A percentile compares a stretch with the other conserved stretches of the same genome.
phyloP scores from a whole-genome alignment of 2,329 filamentous ascomycete genomes.

The Exophiala mesophila region DNA sequence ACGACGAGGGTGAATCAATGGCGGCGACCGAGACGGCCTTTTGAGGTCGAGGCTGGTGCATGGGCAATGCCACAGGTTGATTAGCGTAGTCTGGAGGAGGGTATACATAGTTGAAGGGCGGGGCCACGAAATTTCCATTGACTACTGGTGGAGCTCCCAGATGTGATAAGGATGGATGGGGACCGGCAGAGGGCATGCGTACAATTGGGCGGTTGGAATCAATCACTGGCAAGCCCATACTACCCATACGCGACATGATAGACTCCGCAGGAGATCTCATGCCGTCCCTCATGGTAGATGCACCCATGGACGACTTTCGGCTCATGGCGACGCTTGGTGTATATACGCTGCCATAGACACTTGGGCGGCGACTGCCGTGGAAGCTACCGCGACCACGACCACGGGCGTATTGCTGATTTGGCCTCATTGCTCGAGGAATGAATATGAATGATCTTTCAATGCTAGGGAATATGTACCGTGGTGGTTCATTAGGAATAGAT shows the following conservation, averaged over 20 bases:
- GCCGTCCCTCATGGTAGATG: conserved; percentile 56
- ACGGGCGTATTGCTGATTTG: conserved; percentile 75
- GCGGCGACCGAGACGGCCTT: conserved; percentile 90
- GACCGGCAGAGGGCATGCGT: conserved; percentile 65
- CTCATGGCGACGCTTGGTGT: conserved; percentile 85
- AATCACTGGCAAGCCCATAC: conserved; percentile 54
- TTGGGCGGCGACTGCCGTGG: conserved; percentile 69
- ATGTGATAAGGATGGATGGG: conserved; percentile 19
- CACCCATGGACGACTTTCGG: conserved; percentile 71
- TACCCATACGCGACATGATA: conserved; percentile 63
- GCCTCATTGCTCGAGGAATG: conserved; percentile 86
- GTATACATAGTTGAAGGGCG: conserved; percentile 47
- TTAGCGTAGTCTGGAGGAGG: conserved; percentile 56
- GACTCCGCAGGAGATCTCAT: conserved; percentile 78
- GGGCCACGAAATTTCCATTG: conserved; percentile 11
- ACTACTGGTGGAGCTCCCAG: conserved; percentile 8
- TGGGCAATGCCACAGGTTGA: conserved; percentile 59
- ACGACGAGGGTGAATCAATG: conserved; percentile 74
- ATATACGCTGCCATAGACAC: conserved; percentile 79
- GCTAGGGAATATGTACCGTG: conserved; percentile 87
- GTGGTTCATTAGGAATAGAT: conserved; percentile 69
- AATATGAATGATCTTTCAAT: conserved; percentile 94
- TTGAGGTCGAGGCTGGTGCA: conserved; percentile 93
- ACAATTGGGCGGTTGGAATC: conserved; percentile 66
- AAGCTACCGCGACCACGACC: conserved; percentile 69